Evolutionary conservation across 169 alveolate species (phyloP), one percentile per base, ranked within the genome.

Genomic region (Pseudocohnilembus persalinus): DNA sequence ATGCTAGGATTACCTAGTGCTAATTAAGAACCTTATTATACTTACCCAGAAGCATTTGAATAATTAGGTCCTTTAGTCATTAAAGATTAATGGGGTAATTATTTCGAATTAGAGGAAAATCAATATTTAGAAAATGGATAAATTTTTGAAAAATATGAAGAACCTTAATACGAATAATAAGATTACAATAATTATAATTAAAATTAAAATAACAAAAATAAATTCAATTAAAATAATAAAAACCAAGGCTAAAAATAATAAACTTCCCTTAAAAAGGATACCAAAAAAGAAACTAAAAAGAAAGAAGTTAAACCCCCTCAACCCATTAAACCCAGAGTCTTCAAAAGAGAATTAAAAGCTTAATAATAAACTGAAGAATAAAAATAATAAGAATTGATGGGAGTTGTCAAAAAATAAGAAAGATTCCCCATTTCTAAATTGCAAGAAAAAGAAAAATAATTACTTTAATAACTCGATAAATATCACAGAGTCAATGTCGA

Each of bases 401-500:
- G 20, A 20, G 68, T 49, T 49, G 68, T 49, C 68, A 49, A 49
- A n/a, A n/a, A n/a, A 49, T 20, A 49, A 49, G 68, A 49, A 49
- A 49, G 20, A 49, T 49, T 49, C 68, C 20, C 68, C 20, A 49
- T 49, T 49, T 11, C 4, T 11, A 4, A 49, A 49, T 49, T 49
- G 68, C 4, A 49, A 49, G 4, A 49, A 49, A 49, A 49, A 49
- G 68, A 49, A 49, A 20, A 4, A 20, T 20, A 49, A 49, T 49
- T 20, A 49, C 20, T 11, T 49, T 20, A 79, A 29, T 74, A 79
- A n/a, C 49, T 29, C 25, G 31, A 79, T n/a, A 77, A 74, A 35
- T 80, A 49, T 28, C 82, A 72, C 20, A 78, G 35, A 74, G 92
- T 90, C 65, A 92, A 90, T 76, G 81, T 31, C 34, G 73, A 81